Base-by-base conservation (phyloP, 208 protist genomes). In the Entamoeba dispar region DNA sequence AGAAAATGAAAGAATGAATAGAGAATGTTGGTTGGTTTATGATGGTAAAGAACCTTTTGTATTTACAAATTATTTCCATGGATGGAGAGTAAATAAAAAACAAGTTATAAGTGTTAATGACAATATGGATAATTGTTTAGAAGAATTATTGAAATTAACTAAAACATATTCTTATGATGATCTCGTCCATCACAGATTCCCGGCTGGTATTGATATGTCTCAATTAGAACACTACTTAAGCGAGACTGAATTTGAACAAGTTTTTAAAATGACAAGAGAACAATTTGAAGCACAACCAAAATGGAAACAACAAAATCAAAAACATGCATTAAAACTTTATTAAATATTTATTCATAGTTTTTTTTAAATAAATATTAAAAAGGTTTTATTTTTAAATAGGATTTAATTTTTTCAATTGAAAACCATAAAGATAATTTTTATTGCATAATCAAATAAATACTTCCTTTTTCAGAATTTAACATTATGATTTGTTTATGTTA, bases 41-140 rank as follows among this genome's bases (percentile, higher is more conserved):
- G 90, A 92, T 22, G 91, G 91, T 38, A 90, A 92, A 12, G 93
- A 94, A 57, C 92, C 93, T n/a, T 92, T 91, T 92, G 31, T 50
- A n/a, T 94, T 94, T 90, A 93, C 92, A 14, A 47, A 22, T 90
- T 49, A 93, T 50, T 93, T 93, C 47, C n/a, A 91, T 15, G 92
- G 92, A n/a, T 93, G 92, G 92, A 50, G 77, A 47, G 34, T 91
- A 19, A 47, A 51, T 10, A 91, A 7, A 61, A 86, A 86, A 86
- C 61, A 86, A 86, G 61, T 86, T 0, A 22, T 86, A 12, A 38
- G 27, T 38, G 61, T 86, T 8, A 86, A 34, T 8, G 61, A 86
- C 31, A 5, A 86, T 86, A 31, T 86, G 17, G 31, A 86, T 12
- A 34, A n/a, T 34, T 86, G 61, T 34, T 34, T 38, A 12, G 61